A percentile compares a stretch with the other conserved stretches of the same genome.
phyloP scores from a whole-genome alignment of 495 filamentous ascomycete species.

The Parachaetomium inaequale region DNA sequence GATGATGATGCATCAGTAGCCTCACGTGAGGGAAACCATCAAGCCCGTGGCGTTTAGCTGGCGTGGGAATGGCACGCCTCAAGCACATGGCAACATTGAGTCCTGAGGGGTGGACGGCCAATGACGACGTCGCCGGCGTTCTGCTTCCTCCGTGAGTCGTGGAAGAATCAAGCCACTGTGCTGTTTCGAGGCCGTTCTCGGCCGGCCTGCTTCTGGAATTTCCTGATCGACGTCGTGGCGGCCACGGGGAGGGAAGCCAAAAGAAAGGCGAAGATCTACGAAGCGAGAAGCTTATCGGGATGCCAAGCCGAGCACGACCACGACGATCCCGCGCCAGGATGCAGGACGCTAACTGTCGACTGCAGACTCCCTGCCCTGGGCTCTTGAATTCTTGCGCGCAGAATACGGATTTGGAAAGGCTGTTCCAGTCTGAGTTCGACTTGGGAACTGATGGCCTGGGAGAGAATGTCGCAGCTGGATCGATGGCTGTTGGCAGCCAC shows the following conservation, averaged over 20 bases:
- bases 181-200: background rate
- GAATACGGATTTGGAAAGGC: background rate
- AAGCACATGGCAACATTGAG: background rate
- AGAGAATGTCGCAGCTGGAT: background rate
- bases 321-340: background rate
- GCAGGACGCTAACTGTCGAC: background rate
- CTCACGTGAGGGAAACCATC: background rate
- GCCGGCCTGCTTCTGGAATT: background rate
- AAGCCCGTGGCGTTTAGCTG: background rate
- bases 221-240: background rate
- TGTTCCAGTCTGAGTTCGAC: background rate
- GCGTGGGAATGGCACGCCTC: background rate
- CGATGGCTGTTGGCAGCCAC: background rate
- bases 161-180: background rate
- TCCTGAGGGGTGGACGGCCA: background rate
- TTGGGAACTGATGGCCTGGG: background rate
- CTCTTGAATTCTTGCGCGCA: slow-evolving; percentile 9
- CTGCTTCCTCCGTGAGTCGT: background rate
- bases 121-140: background rate
- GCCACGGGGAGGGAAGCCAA: background rate
- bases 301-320: background rate
- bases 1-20: background rate
- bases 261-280: slow-evolving; percentile 3
- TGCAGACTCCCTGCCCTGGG: background rate
- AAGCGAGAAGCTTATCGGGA: slow-evolving; percentile 3